Evolutionary conservation across 441 rosid genomes (phyloP).

Genomic region (Adansonia gregorii): DNA sequence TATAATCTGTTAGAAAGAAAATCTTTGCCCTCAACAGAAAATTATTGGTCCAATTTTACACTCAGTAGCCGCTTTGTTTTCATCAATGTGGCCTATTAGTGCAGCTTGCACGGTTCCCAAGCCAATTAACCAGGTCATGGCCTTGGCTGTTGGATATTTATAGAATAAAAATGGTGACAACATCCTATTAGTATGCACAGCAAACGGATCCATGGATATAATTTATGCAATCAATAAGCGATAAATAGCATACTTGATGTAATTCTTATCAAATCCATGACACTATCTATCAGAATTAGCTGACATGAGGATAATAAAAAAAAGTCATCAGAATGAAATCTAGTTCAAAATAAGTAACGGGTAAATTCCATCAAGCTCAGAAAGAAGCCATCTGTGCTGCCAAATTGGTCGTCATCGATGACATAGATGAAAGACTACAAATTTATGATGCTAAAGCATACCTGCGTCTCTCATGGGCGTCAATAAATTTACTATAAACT

Average conservation of each 20-base stretch:
- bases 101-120: not conserved
- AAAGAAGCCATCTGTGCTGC: not conserved
- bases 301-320: not conserved
- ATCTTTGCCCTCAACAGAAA: not conserved
- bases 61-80: not conserved
- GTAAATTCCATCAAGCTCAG: not conserved
- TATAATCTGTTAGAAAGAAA: not conserved
- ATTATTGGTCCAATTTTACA: not conserved
- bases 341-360: not conserved
- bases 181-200: not conserved
- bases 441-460: constrained; percentile 32
- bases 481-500: constrained; percentile 81
- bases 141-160: not conserved
- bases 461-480: constrained; percentile 80
- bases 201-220: not conserved
- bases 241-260: not conserved
- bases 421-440: not conserved
- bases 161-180: not conserved
- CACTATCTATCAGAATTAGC: not conserved
- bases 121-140: not conserved
- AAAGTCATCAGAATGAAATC: not conserved
- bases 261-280: not conserved
- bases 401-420: not conserved
- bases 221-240: not conserved
- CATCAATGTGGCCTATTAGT: not conserved